Evolutionary conservation across 345 rosid genomes (phyloP).

Genomic region (Citrus sp.): DNA sequence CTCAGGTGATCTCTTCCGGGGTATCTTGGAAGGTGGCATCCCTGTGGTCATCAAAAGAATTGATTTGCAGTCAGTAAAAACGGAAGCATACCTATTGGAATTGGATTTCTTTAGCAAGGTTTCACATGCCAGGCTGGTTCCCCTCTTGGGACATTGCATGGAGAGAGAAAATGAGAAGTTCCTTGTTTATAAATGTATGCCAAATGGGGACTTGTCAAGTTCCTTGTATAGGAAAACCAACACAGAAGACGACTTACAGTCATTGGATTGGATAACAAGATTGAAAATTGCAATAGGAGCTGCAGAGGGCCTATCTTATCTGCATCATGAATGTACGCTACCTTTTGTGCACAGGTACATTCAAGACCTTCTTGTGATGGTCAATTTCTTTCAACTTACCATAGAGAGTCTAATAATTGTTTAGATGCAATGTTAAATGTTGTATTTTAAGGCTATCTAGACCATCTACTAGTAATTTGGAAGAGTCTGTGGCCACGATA

Average conservation of each 20-base stretch:
- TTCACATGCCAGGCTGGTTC: conserved; percentile 74
- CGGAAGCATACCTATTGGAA: conserved; percentile 62
- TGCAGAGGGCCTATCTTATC: conserved; percentile 79
- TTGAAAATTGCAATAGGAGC: conserved; percentile 94
- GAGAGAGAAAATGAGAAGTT: conserved; percentile 82
- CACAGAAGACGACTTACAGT: conserved; percentile 67
- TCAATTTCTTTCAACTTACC: not conserved
- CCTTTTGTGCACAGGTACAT: conserved; percentile 90
- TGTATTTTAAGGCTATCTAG: not conserved
- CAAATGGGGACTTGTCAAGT: conserved; percentile 77
- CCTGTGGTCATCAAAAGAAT: conserved; percentile 73
- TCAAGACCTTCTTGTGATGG: not conserved
- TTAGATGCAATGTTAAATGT: not conserved
- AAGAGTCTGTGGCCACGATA: not conserved
- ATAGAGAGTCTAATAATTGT: not conserved
- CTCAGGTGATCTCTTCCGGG: conserved; percentile 84
- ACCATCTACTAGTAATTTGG: not conserved
- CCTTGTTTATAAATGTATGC: conserved; percentile 84
- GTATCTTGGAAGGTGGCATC: conserved; percentile 56
- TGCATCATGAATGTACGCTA: conserved; percentile 91
- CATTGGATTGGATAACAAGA: conserved; percentile 98
- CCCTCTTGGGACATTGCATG: conserved; percentile 79
- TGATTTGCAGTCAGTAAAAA: conserved; percentile 46
- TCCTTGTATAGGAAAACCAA: conserved; percentile 63
- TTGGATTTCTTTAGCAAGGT: conserved; percentile 81